Conservation (phyloP, 768 basidiomycete species). For the Lentinus brumalis region DNA sequence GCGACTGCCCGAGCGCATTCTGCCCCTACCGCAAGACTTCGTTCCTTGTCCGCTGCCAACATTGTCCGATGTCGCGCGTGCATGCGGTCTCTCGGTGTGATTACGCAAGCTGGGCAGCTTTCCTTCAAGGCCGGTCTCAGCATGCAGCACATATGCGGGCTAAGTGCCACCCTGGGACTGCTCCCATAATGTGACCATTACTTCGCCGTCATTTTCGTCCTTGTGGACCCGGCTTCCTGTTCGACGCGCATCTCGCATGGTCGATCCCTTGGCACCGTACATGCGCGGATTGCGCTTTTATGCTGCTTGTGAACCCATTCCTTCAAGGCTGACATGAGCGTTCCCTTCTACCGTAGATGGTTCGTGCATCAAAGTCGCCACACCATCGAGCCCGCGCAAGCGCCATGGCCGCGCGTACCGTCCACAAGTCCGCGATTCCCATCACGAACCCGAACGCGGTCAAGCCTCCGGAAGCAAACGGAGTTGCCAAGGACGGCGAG, state of each 20-base stretch:
- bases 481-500: conserved; percentile 30
- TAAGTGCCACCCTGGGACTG: too few relatives aligned
- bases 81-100: too few relatives aligned
- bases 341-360: conserved; percentile 53
- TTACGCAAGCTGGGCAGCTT: too few relatives aligned
- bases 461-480: conserved; percentile 48
- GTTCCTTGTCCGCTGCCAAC: background rate
- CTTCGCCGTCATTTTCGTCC: too few relatives aligned
- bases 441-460: conserved; percentile 88
- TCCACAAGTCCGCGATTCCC: conserved; percentile 84
- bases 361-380: conserved; percentile 82
- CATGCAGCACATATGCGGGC: too few relatives aligned
- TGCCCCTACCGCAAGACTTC: background rate
- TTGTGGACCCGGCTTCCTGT: too few relatives aligned
- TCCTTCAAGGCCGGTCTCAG: too few relatives aligned
- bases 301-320: too few relatives aligned
- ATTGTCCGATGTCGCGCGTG: too few relatives aligned
- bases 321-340: background rate
- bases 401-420: conserved; percentile 87
- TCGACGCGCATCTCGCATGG: too few relatives aligned
- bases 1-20: too few relatives aligned
- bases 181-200: too few relatives aligned
- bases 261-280: background rate
- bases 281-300: background rate
- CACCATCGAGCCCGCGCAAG: conserved; percentile 96